Base-by-base conservation (phyloP, 2,329 filamentous ascomycete species). In the Hymenotorrendiella dingleyae region DNA sequence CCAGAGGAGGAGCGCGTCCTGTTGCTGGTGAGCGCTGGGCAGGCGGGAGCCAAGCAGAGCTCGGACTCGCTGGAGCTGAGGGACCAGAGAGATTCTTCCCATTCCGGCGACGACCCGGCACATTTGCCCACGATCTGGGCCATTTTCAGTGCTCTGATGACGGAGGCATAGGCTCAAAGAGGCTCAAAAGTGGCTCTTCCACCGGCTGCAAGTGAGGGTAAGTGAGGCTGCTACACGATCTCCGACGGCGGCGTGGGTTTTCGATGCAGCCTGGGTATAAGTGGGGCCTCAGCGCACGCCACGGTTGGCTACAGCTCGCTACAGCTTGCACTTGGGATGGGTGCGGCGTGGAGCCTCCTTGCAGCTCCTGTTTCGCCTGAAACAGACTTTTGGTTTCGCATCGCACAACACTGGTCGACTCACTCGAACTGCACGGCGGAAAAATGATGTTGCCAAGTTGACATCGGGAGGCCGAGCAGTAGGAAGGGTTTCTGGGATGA, bases 151-250 rank as follows among this genome's bases (percentile, higher is more conserved):
- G 16, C 16, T 34, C 14, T 40, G 32, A 33, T 28, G 40, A 30
- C 23, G 23, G 30, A 22, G 37, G 41, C 26, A 47, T 37, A 41
- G 35, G 36, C 38, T 43, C 40, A 17, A 53, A 48, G 42, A 40
- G 45, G 36, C 27, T 8, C 6, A n/a, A n/a, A n/a, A n/a, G n/a
- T n/a, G n/a, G n/a, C n/a, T 40, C 7, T 29, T 24, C 35, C 27
- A 19, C 14, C 30, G 11, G 35, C 32, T 32, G 40, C 38, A 45
- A 40, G 48, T n/a, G n/a, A n/a, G n/a, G n/a, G n/a, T n/a, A n/a
- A n/a, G n/a, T n/a, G n/a, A n/a, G 40, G 36, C 48, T 57, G 53
- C 46, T 52, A 57, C 54, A 45, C 42, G 46, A 50, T 50, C 54
- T 55, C 47, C 36, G 39, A 56, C 54, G 45, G 14, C 33, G 28